Base-by-base conservation (phyloP, 2,329 filamentous ascomycete species). In the Fusarium graminum region DNA sequence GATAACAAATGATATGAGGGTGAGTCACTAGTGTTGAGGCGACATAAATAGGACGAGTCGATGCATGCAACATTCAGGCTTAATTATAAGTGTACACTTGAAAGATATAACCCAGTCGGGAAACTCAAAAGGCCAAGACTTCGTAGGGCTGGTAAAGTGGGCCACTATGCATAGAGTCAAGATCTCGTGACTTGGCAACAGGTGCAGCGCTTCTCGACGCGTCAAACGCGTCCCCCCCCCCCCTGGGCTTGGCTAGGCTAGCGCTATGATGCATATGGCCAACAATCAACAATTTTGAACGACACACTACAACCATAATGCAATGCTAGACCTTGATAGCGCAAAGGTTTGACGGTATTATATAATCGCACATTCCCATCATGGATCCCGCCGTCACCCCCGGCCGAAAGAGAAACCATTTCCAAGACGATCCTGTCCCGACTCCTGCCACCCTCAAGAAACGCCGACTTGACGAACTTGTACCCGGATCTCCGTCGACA, bases 361-460 rank as follows among this genome's bases (percentile, higher is more conserved):
- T 43, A 28, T 14, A 26, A 22, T 19, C 29, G 38, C 16, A 26
- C 26, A 14, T 5, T 12, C n/a, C 44, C 30, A 49, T n/a, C 25
- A 77, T 78, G 76, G 69, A 76, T 42, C 52, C 63, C 41, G 69
- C 72, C 39, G 63, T 59, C 25, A 59, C 63, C 22, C 65, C 70
- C 42, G 70, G 65, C 45, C 63, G 71, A 44, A 75, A 74, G 58
- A 65, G 72, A 70, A 46, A 43, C 36, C 58, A 62, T 38, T 29
- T 69, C n/a, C 59, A 67, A 30, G 71, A 71, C 36, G 69, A 74
- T 14, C 62, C 65, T 19, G 57, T 61, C 16, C 56, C 66, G n/a
- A 75, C 74, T 38, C 74, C 75, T 22, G 44, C 69, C 6, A 56
- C 75, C 8, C 59, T 69, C 59, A 78, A 78, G 67, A 75, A 72